These are phyloP conservation scores for Arabidopsis lyrata DNA, from an alignment of 441 rosid genomes.

Conservation along the genomic window DNA sequence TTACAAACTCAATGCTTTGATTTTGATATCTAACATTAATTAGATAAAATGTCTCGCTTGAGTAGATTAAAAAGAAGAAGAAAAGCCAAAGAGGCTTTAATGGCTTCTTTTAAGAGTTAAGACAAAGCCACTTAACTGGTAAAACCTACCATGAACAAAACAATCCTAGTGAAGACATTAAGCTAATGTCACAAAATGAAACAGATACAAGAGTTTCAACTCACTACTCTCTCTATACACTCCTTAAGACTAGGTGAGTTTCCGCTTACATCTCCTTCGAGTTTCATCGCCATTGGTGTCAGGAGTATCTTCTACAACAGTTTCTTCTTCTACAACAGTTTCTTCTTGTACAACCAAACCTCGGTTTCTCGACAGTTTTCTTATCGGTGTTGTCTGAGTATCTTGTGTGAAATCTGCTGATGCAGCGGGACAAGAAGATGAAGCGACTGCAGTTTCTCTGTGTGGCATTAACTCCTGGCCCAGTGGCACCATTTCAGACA, in stretches of 20 bases:
- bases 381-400: conserved; percentile 47
- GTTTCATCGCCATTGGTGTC: conserved; percentile 24
- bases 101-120: conserved; percentile 1
- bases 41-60: conserved; percentile 18
- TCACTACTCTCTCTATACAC: conserved; percentile 29
- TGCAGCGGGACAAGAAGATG: conserved; percentile 40
- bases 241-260: conserved; percentile 25
- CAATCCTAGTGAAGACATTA: conserved; percentile 29
- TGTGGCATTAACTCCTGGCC: conserved; percentile 62
- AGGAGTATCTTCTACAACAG: conserved; percentile 50
- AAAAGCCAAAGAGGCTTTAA: not conserved
- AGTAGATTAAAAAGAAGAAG: conserved; percentile 11
- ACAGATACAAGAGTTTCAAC: conserved; percentile 10
- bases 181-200: conserved; percentile 34
- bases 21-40: conserved; percentile 20
- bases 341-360: conserved; percentile 48
- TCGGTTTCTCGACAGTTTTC: conserved; percentile 47
- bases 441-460: conserved; percentile 40
- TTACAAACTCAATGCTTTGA: conserved; percentile 16
- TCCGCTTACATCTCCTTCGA: conserved; percentile 41
- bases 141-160: conserved; percentile 32
- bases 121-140: conserved; percentile 1
- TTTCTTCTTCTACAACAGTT: conserved; percentile 44
- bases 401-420: conserved; percentile 30
- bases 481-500: conserved; percentile 46